Evolutionary conservation across 192 early-diverging fungal genomes (phyloP).

Genomic region (Phycomyces nitens): DNA sequence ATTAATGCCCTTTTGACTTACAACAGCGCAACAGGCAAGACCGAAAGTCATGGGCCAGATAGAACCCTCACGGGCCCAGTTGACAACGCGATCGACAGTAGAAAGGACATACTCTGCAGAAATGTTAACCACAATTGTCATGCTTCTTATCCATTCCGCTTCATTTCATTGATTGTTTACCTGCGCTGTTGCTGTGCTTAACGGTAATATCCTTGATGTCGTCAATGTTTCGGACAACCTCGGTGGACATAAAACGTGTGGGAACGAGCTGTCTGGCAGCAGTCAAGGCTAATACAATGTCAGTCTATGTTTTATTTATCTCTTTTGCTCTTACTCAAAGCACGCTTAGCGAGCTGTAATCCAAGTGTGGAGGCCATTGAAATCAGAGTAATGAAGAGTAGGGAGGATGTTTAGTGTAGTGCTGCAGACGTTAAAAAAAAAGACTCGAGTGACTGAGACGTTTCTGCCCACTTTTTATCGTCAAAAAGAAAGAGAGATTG

Average conservation of each 20-base stretch:
- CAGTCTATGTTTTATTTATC: neutral
- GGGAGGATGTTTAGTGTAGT: constrained; percentile 4
- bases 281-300: constrained; percentile 4
- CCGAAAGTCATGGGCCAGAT: constrained; percentile 89
- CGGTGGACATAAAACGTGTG: constrained; percentile 31
- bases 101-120: constrained; percentile 75
- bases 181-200: constrained; percentile 36
- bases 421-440: neutral
- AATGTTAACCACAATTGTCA: neutral
- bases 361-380: constrained; percentile 26
- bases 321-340: constrained; percentile 25
- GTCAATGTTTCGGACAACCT: constrained; percentile 31
- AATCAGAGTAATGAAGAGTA: constrained; percentile 14
- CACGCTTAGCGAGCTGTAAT: constrained; percentile 33
- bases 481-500: too few species aligned
- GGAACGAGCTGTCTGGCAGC: constrained; percentile 14
- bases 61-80: constrained; percentile 90
- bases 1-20: too few species aligned
- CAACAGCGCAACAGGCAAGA: constrained; percentile 89
- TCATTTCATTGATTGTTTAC: constrained; percentile 7
- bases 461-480: neutral
- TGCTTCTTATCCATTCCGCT: neutral
- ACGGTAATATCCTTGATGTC: constrained; percentile 32
- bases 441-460: neutral
- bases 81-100: constrained; percentile 88